Percentiles rank a stretch among this genome's conserved stretches.
These are phyloP conservation scores for Macrophomina phaseolina DNA, from an alignment of 2,329 filamentous ascomycete genomes.

Conservation along the genomic window DNA sequence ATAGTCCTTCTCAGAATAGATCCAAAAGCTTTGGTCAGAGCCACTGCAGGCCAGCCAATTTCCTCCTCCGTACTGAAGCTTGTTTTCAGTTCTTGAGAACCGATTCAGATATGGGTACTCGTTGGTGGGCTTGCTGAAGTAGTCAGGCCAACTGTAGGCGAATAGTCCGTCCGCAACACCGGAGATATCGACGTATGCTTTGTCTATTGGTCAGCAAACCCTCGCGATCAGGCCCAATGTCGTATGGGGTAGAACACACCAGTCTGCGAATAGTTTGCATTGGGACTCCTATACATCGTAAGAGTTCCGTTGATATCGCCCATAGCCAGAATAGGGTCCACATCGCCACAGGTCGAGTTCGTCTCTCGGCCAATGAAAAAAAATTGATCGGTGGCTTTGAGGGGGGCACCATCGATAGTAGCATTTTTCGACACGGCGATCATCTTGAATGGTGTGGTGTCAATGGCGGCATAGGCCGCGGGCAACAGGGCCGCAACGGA, in stretches of 20 bases:
- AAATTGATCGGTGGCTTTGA: background rate
- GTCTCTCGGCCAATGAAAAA: background rate
- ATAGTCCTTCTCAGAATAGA: background rate
- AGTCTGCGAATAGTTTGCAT: background rate
- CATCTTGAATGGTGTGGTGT: conserved; percentile 1
- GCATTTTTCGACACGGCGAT: background rate
- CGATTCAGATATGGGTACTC: background rate
- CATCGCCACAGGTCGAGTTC: conserved; percentile 7
- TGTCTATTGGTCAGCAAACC: background rate
- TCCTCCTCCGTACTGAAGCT: background rate
- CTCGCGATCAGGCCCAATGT: too few relatives aligned
- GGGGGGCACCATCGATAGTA: background rate
- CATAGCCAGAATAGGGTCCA: background rate
- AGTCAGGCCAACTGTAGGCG: background rate
- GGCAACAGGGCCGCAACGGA: background rate
- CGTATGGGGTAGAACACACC: background rate
- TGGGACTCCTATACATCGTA: background rate
- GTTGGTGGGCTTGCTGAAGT: background rate
- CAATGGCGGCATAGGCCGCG: background rate
- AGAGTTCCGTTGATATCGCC: conserved; percentile 1
- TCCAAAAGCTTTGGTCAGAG: background rate
- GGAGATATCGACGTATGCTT: conserved; percentile 5
- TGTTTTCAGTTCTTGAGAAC: background rate
- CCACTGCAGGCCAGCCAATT: background rate
- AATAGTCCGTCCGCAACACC: conserved; percentile 1